These are phyloP conservation scores for Xylariomycetidae sp. DNA, from an alignment of 2,329 filamentous ascomycete genomes.

Conservation along the genomic window DNA sequence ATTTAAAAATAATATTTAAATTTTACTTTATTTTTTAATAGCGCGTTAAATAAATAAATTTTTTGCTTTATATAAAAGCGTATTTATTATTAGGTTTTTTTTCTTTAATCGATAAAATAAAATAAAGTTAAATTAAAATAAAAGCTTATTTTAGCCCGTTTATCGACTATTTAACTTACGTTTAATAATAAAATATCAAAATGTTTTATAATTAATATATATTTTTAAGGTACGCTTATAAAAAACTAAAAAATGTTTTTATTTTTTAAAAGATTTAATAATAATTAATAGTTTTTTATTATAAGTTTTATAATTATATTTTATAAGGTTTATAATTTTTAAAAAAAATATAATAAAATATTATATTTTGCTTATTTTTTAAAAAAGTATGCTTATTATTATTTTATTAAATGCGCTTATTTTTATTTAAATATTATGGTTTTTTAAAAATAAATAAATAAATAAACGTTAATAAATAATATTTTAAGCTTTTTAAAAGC, in stretches of 20 bases:
- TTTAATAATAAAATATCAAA: not conserved
- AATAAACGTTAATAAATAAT: not conserved
- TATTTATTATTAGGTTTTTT: too few species aligned
- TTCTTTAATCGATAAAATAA: too few species aligned
- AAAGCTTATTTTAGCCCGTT: not conserved
- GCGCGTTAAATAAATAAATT: too few species aligned
- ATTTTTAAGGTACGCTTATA: not conserved
- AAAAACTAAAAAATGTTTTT: not conserved
- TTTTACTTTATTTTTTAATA: too few species aligned
- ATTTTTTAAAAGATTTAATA: not conserved
- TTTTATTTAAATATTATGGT: not conserved
- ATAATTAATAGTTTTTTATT: too few species aligned
- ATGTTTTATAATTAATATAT: not conserved
- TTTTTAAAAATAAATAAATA: not conserved
- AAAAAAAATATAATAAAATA: not conserved
- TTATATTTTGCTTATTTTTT: not conserved
- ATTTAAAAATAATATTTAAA: too few species aligned
- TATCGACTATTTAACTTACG: not conserved
- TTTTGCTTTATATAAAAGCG: too few species aligned
- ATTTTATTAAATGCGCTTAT: slow-evolving; percentile 4
- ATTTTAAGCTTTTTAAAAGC: not conserved
- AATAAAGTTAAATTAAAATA: too few species aligned
- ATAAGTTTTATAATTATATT: too few species aligned
- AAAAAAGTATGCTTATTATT: not conserved
- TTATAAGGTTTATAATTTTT: too few species aligned